Base-by-base conservation (phyloP, 495 filamentous ascomycete genomes). In the Aspergillus asperescens region DNA sequence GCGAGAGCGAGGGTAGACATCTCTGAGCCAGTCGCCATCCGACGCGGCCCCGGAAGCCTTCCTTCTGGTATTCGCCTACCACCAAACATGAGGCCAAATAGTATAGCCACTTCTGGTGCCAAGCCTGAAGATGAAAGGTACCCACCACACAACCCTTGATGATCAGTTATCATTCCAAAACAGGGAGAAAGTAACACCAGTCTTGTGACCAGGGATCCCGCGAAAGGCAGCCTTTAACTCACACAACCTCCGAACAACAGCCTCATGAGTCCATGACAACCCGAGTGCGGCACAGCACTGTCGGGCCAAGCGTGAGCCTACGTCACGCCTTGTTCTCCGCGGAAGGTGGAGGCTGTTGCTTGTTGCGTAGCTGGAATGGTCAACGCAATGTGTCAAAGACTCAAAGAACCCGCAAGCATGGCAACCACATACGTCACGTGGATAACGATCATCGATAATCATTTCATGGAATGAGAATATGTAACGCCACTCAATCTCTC, bases 1-100 rank as follows among this genome's bases (percentile, higher is more conserved):
- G 83, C 88, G 29, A 86, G 82, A 66, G 84, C 86, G 44, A 82
- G 85, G 56, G 81, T 96, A 13, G 94, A 97, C 68, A 84, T 76
- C 13, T 60, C 62, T 19, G 62, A 65, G 12, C 62, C 59, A 40
- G 54, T 60, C 7, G 65, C 59, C 38, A 15, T 55, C 7, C 48
- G 39, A 23, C 59, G 49, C 20, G 62, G 59, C 5, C 48, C 58
- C 16, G 60, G 55, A 12, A 64, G 57, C 22, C 40, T 57, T 4
- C 60, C 58, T 10, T 40, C 68, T 54, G 69, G 68, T 4, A 74
- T 73, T 46, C 69, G 73, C 31, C 43, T 74, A 41, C 73, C 73
- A 27, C 71, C 73, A 43, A 63, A 64, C 13, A 76, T 76, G 71
- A 60, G 68, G 46, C 15, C 56, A n/a, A 56, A 48, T 50, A 29